These are phyloP conservation scores for Sugiyamaella chiloensis DNA, from an alignment of 805 yeast genomes.

Conservation along the genomic window DNA sequence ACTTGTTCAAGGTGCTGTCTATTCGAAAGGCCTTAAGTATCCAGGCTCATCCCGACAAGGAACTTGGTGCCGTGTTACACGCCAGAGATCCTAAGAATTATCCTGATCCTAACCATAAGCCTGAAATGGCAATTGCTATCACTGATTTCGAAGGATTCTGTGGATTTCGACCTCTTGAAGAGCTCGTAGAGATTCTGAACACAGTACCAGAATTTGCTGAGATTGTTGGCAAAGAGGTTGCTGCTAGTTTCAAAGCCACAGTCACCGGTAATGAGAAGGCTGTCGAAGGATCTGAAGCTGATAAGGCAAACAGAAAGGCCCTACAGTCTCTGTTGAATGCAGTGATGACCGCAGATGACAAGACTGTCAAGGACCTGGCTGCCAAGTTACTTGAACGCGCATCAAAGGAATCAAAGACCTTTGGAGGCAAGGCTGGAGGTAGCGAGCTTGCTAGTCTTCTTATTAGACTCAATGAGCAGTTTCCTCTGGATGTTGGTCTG, in stretches of 20 bases:
- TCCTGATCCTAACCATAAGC: constrained; percentile 98
- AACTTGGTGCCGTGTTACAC: constrained; percentile 72
- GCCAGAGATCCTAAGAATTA: constrained; percentile 85
- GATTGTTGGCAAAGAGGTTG: constrained; percentile 62
- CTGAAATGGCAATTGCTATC: constrained; percentile 99
- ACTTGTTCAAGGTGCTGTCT: constrained; percentile 88
- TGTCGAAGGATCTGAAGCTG: constrained; percentile 49
- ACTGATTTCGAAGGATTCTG: constrained; percentile 97
- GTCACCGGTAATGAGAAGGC: constrained; percentile 34
- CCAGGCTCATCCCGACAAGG: constrained; percentile 97
- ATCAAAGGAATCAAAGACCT: constrained; percentile 51
- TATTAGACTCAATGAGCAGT: constrained; percentile 75
- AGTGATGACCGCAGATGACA: constrained; percentile 80
- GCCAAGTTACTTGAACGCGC: constrained; percentile 63
- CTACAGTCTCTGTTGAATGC: constrained; percentile 74
- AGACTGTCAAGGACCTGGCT: constrained; percentile 54
- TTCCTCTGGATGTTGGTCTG: constrained; percentile 90
- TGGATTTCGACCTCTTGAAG: constrained; percentile 88
- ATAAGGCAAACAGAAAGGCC: constrained; percentile 55
- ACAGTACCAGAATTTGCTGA: constrained; percentile 73
- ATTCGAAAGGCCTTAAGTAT: constrained; percentile 90
- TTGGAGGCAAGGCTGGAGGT: constrained; percentile 41
- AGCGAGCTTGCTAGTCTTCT: constrained; percentile 66
- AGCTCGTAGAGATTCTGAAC: constrained; percentile 64
- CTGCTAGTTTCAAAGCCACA: constrained; percentile 44